Evolutionary conservation across 2,329 filamentous ascomycete genomes (phyloP), one percentile per base, ranked within the genome.

Genomic region (Pseudocercospora cruenta): DNA sequence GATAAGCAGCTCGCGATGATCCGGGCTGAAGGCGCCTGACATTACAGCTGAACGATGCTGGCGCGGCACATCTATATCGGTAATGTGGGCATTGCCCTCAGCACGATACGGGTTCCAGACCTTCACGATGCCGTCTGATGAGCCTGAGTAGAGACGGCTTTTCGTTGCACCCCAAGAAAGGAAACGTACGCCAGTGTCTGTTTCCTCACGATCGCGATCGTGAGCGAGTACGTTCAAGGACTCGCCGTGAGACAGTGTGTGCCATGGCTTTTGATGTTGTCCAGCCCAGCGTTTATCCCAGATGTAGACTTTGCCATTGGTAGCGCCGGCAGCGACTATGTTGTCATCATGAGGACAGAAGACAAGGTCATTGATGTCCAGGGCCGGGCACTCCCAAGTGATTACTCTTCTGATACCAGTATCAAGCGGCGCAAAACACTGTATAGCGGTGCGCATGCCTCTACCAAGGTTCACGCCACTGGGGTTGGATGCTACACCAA

Each of bases 361-460:
- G 0, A 84, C 78, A 0, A 89, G 78, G 64, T 88, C 86, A 63
- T 89, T 89, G 70, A 89, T 87, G 73, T 90, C 87, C 7, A 82
- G 72, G 0, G 87, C 87, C 24, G 82, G 82, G 69, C 87, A 89
- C 58, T 88, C 83, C 43, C 86, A 80, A 64, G 84, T 82, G 24
- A 84, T 71, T 0, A 76, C 77, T 45, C 70, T 67, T 58, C 28
- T 73, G 75, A 47, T 74, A 78, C 62, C 73, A 76, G n/a, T 69
- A 69, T 24, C 69, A 72, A 4, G 78, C 72, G 81, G 76, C 10
- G 84, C 82, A 69, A 85, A 88, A 2, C 87, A 76, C 3, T 85
- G 82, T 2, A 89, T 79, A 1, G 84, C 76, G 1, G 85, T 87
- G 8, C 81, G 80, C 3, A 79, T 80, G 58, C 72, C 80, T 73